Evolutionary conservation across 495 filamentous ascomycete genomes (phyloP).

Genomic region (Melanomma pulvis-pyrius): DNA sequence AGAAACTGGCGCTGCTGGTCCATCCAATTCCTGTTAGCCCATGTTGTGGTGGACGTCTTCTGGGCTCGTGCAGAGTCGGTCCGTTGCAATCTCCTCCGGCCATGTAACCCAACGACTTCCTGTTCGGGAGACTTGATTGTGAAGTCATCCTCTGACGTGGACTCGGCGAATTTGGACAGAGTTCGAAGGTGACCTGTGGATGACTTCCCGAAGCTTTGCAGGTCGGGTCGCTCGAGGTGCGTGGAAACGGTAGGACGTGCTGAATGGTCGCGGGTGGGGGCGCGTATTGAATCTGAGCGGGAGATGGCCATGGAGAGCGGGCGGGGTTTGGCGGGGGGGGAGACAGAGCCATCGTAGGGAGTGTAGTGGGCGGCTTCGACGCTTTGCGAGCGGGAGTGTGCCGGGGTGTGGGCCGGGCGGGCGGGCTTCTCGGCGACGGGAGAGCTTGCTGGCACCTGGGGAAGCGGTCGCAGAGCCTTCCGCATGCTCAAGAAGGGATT

Average conservation of each 20-base stretch:
- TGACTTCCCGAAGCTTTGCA: conserved; percentile 77
- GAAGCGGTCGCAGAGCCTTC: conserved; percentile 75
- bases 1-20: conserved; percentile 95
- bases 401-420: conserved; percentile 27
- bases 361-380: conserved; percentile 29
- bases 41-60: conserved; percentile 58
- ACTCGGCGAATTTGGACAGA: conserved; percentile 80
- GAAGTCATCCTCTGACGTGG: conserved; percentile 75
- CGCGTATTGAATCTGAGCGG: conserved; percentile 44
- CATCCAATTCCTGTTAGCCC: conserved; percentile 95
- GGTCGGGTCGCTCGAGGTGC: conserved; percentile 58
- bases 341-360: conserved; percentile 36
- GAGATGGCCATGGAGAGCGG: conserved; percentile 44
- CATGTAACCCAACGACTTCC: conserved; percentile 85
- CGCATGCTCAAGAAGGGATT: conserved; percentile 69
- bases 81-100: conserved; percentile 79
- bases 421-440: conserved; percentile 43
- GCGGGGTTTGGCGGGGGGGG: conserved; percentile 38
- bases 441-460: conserved; percentile 63
- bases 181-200: conserved; percentile 87
- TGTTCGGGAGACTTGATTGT: conserved; percentile 70
- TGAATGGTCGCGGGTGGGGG: conserved; percentile 36
- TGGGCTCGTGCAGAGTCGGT: conserved; percentile 61
- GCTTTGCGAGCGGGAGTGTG: conserved; percentile 38
- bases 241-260: conserved; percentile 10